These are phyloP conservation scores for Paecilomyces niveus DNA, from an alignment of 2,329 filamentous ascomycete species.

Conservation along the genomic window DNA sequence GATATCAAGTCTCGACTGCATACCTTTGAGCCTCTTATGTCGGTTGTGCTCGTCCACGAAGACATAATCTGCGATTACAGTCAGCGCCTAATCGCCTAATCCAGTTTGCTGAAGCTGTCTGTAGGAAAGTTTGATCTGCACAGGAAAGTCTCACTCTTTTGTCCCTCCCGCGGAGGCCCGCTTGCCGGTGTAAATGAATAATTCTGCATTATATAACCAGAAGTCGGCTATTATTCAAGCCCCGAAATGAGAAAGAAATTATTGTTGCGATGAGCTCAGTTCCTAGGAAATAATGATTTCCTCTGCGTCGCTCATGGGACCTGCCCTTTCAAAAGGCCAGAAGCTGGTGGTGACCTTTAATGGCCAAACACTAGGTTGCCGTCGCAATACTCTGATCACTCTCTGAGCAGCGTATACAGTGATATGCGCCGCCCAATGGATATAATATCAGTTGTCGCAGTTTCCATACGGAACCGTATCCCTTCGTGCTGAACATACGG, in stretches of 20 bases:
- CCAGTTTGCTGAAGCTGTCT: neutral
- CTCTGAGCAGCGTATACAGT: neutral
- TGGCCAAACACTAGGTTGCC: neutral
- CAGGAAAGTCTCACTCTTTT: constrained; percentile 63
- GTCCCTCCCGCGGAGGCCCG: constrained; percentile 63
- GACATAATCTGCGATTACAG: constrained; percentile 69
- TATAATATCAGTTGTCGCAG: constrained; percentile 52
- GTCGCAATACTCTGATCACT: neutral
- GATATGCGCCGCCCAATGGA: constrained; percentile 56
- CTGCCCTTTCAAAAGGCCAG: neutral
- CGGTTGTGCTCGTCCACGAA: constrained; percentile 98
- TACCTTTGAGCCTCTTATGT: constrained; percentile 93
- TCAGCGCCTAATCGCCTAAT: neutral
- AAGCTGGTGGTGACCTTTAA: neutral
- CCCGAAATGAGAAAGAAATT: neutral
- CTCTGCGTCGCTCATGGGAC: neutral
- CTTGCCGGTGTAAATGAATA: constrained; percentile 67
- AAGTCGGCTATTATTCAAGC: neutral
- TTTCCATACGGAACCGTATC: constrained; percentile 39
- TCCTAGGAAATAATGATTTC: neutral
- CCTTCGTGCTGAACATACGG: neutral
- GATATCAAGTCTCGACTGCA: constrained; percentile 7
- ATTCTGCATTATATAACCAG: constrained; percentile 50
- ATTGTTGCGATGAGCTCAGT: too few species aligned
- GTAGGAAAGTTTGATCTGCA: neutral